Base-by-base conservation (phyloP, 371 early-diverging fungal species). In the Circinella minor region DNA sequence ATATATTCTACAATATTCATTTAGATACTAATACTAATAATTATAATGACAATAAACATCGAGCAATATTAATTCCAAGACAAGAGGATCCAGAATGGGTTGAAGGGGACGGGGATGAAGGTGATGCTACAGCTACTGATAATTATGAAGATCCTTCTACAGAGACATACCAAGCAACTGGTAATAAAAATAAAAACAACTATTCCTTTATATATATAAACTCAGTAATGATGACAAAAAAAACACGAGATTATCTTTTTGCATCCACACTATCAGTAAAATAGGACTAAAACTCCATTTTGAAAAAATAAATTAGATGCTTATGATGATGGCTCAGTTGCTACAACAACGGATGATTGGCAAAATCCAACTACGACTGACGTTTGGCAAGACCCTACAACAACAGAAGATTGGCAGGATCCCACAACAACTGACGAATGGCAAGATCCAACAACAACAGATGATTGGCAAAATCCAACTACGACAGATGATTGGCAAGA, bases 21-120 rank as follows among this genome's bases (percentile, higher is more conserved):
- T 27, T 27, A 27, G 27, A 27, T 27, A 27, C 27, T 27, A 27
- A 27, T 27, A 27, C 27, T 27, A 27, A 27, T 27, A 27, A 27
- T 27, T 15, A 20, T n/a, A 43, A 14, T n/a, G 62, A 43, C 17
- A 20, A 7, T 10, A 18, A 47, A 63, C 27, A 36, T 34, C 20
- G 10, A n/a, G 63, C 34, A 47, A 46, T 46, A 20, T 5, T 63
- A 47, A 39, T 46, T 20, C 47, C 27, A 46, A 39, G 20, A 47
- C 63, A 57, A 63, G 63, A 47, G 11, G 47, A 63, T 27, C 63
- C 63, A 18, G 8, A n/a, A 63, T 63, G 63, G 63, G 47, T 46
- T 13, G 63, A 63, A 46, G 63, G 63, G n/a, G 43, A 63, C 46
- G 63, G 63, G 3, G n/a, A 39, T 14, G 63, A 63, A 38, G 61